These are phyloP conservation scores for Penicillium ucsense DNA, from an alignment of 495 filamentous ascomycete species.

Conservation along the genomic window DNA sequence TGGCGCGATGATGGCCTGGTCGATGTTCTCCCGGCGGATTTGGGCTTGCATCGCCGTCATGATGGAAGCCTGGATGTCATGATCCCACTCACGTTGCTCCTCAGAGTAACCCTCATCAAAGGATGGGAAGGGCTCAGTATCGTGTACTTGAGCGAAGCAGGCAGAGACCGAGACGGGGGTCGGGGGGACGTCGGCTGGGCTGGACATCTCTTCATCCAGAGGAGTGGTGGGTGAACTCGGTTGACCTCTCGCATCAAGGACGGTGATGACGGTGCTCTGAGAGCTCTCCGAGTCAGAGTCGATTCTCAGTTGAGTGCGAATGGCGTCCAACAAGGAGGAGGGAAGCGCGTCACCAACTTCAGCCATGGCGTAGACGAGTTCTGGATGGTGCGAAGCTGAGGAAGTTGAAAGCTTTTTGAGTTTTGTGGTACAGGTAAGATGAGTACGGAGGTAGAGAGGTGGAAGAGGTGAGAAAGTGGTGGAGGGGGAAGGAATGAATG, in stretches of 20 bases:
- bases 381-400: too few species aligned
- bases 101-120: slow-evolving; percentile 16
- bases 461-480: neutral
- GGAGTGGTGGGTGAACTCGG: neutral
- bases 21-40: slow-evolving; percentile 8
- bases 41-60: slow-evolving; percentile 14
- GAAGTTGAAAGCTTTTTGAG: neutral
- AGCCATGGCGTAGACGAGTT: neutral
- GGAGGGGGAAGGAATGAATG: neutral
- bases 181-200: neutral
- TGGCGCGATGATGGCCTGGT: slow-evolving; percentile 1
- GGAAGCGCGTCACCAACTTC: neutral
- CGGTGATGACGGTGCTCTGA: neutral
- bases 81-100: slow-evolving; percentile 2
- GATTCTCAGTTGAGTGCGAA: slow-evolving; percentile 8
- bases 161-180: neutral
- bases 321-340: neutral
- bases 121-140: slow-evolving; percentile 25
- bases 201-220: neutral
- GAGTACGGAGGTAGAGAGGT: neutral
- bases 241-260: neutral
- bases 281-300: slow-evolving; percentile 5
- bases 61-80: slow-evolving; percentile 16
- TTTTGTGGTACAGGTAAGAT: neutral
- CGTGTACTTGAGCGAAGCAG: neutral